Evolutionary conservation across 2,329 filamentous ascomycete species (phyloP).

Genomic region (Fusarium metavorans): DNA sequence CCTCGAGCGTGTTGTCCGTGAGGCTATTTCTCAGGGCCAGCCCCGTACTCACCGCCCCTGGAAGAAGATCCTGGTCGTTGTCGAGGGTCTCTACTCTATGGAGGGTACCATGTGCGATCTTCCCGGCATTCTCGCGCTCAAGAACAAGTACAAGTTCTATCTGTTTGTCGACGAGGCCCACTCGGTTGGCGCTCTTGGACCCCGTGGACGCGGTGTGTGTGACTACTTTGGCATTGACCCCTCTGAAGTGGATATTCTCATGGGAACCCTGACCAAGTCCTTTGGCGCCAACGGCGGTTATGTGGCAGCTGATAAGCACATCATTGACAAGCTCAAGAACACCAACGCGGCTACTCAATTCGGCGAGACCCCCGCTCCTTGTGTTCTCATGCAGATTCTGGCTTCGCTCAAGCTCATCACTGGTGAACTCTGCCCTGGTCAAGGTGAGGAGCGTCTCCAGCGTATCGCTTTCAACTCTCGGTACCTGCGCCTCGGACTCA

Average conservation of each 20-base stretch:
- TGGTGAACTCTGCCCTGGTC: constrained; percentile 87
- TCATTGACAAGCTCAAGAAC: constrained; percentile 90
- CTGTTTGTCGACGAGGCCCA: constrained; percentile 97
- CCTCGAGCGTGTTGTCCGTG: constrained; percentile 86
- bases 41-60: constrained; percentile 98
- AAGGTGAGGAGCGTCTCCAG: constrained; percentile 95
- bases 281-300: constrained; percentile 99
- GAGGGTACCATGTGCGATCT: constrained; percentile 99
- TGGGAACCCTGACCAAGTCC: constrained; percentile 98
- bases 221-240: constrained; percentile 97
- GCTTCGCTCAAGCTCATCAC: constrained; percentile 89
- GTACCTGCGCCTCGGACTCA: constrained; percentile 96
- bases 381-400: constrained; percentile 91
- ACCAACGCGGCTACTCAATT: constrained; percentile 89
- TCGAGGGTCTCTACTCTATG: constrained; percentile 99
- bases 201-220: constrained; percentile 90
- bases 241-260: constrained; percentile 89
- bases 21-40: constrained; percentile 95
- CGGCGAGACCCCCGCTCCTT: constrained; percentile 88
- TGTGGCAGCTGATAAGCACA: constrained; percentile 86
- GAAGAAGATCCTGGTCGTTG: constrained; percentile 98
- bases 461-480: constrained; percentile 98
- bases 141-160: constrained; percentile 96
- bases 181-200: constrained; percentile 92
- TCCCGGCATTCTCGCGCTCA: constrained; percentile 87